These are phyloP conservation scores for Glaciozyma martinii DNA, from an alignment of 768 basidiomycete genomes.

Conservation along the genomic window DNA sequence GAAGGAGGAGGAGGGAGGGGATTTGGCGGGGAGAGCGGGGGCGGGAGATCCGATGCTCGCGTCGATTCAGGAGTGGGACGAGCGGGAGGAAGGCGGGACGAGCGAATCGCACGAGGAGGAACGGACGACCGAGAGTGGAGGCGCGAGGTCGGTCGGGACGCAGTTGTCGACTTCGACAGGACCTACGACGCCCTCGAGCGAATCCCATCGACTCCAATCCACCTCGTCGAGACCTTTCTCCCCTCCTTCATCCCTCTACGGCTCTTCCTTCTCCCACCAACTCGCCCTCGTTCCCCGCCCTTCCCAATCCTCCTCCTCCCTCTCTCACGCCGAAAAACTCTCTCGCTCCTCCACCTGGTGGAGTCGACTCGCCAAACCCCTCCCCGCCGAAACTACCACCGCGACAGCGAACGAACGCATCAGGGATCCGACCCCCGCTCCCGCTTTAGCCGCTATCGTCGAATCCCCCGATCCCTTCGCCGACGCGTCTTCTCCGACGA, in stretches of 20 bases:
- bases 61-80: constrained; percentile 23
- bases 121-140: constrained; percentile 12
- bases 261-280: constrained; percentile 8
- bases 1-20: not conserved
- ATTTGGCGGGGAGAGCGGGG: not conserved
- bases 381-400: constrained; percentile 4
- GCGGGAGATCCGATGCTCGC: not conserved
- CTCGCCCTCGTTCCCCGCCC: not conserved
- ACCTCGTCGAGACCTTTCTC: not conserved
- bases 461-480: constrained; percentile 16
- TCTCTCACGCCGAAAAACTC: not conserved
- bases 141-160: constrained; percentile 9
- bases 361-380: constrained; percentile 13
- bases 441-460: not conserved
- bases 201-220: constrained; percentile 3
- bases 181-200: constrained; percentile 1
- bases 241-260: constrained; percentile 12
- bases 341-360: constrained; percentile 21
- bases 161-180: constrained; percentile 14
- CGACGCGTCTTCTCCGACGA: not conserved
- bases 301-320: not conserved
- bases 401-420: constrained; percentile 16
- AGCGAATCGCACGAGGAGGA: not conserved
- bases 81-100: constrained; percentile 5
- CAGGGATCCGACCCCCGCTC: constrained; percentile 21